phyloP scores from a whole-genome alignment of 2,329 filamentous ascomycete species.

The Pestalotiopsis sp. region DNA sequence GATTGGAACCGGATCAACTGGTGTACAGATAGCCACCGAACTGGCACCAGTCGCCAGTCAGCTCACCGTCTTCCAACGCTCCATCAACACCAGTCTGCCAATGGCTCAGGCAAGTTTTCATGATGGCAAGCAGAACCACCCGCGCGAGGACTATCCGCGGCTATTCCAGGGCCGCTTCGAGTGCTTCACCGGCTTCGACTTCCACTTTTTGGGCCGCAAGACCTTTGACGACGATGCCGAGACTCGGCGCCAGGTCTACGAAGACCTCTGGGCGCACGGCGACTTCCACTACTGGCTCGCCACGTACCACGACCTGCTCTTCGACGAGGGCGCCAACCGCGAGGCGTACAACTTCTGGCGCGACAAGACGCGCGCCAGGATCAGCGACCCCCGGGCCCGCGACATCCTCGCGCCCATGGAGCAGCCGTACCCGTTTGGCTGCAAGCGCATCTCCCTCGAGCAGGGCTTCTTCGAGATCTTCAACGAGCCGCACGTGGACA shows the following conservation, averaged over 20 bases:
- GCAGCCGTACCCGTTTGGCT: slow-evolving; percentile 55
- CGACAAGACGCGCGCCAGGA: slow-evolving; percentile 47
- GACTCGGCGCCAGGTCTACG: slow-evolving; percentile 49
- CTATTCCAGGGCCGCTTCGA: slow-evolving; percentile 55
- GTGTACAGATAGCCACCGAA: slow-evolving; percentile 64
- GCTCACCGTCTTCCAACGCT: slow-evolving; percentile 65
- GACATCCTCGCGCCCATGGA: slow-evolving; percentile 53
- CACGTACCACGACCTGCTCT: slow-evolving; percentile 54
- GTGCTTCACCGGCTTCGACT: slow-evolving; percentile 61
- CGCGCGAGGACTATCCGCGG: slow-evolving; percentile 50
- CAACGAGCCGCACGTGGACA: slow-evolving; percentile 31
- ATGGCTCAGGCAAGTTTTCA: slow-evolving; percentile 52
- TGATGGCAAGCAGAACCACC: slow-evolving; percentile 41
- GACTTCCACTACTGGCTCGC: slow-evolving; percentile 58
- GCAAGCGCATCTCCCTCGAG: slow-evolving; percentile 41
- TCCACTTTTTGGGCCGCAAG: slow-evolving; percentile 54
- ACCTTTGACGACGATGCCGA: slow-evolving; percentile 55
- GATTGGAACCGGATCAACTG: slow-evolving; percentile 65
- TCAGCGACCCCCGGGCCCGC: slow-evolving; percentile 47
- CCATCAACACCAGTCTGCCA: slow-evolving; percentile 65
- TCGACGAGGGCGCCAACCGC: slow-evolving; percentile 47
- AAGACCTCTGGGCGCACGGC: slow-evolving; percentile 49
- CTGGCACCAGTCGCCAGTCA: slow-evolving; percentile 52
- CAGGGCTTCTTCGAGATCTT: slow-evolving; percentile 33
- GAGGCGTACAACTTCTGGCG: slow-evolving; percentile 56